Evolutionary conservation across 192 early-diverging fungal genomes (phyloP), one percentile per base, ranked within the genome.

Genomic region (Diversispora epigaea): DNA sequence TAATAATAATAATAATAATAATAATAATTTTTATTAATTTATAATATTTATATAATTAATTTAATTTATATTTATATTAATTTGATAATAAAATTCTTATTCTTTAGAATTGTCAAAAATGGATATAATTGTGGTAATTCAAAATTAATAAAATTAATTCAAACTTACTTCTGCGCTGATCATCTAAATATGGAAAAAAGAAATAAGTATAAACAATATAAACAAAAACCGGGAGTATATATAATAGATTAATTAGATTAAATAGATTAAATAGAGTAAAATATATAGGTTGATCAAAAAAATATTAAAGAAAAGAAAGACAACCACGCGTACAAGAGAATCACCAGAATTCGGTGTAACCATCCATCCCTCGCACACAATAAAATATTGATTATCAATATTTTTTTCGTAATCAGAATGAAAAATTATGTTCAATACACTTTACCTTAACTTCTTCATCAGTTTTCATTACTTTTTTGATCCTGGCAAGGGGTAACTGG

Each of bases 391-490:
- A 32, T 50, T 50, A 71, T 67, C 45, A 46, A 67, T 47, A 47
- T 56, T 43, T 50, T 21, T 22, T 54, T 2, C 50, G 9, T 19
- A 32, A 8, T 14, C 22, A 50, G 47, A 67, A 67, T n/a, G 11
- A 11, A 67, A 67, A 5, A 46, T 47, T n/a, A 40, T 25, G 10
- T 46, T 67, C 17, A n/a, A 21, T 19, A 50, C 4, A 77, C 25
- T 64, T 32, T 67, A 67, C 91, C 85, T 96, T 96, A 25, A 95
- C 95, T 79, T 98, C 94, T 47, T 95, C 92, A 76, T 98, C 97
- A 12, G 91, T 90, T 85, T 98, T 98, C 97, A 98, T 98, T 46
- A 98, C 94, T 78, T 97, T 96, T 78, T 98, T 98, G 77, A 97
- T 97, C 39, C 97, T 82, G 32, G 97, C 97, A 52, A 98, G 80